phyloP scores from a whole-genome alignment of 1,284 basidiomycete species.

The Microstroma glucosiphilum region DNA sequence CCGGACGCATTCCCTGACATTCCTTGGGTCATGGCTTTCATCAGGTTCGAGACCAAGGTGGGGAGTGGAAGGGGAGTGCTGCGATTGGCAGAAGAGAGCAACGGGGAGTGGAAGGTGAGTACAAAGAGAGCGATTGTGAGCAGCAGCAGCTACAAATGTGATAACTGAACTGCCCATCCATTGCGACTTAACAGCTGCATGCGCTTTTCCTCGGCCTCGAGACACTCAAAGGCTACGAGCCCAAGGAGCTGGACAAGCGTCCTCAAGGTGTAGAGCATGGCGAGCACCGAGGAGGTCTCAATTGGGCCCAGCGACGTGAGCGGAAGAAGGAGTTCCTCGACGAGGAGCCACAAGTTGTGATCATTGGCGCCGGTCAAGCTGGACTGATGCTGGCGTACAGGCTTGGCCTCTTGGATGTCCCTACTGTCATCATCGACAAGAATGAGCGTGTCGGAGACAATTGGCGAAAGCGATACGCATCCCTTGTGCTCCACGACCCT shows the following conservation, averaged over 20 bases:
- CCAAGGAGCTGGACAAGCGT: background rate
- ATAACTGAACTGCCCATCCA: no score
- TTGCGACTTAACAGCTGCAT: background rate
- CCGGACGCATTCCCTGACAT: background rate
- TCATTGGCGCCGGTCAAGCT: conserved; percentile 62
- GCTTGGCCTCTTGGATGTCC: conserved; percentile 58
- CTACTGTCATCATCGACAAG: conserved; percentile 59
- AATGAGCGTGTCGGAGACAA: conserved; percentile 59
- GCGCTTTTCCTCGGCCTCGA: conserved; percentile 10
- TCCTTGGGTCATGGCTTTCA: conserved; percentile 1
- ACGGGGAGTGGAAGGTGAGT: background rate
- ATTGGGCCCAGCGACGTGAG: conserved; percentile 8
- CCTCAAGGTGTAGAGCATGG: conserved; percentile 11
- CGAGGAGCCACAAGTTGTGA: conserved; percentile 8
- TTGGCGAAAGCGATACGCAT: conserved; percentile 53
- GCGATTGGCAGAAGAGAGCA: background rate
- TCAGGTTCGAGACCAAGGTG: conserved; percentile 6
- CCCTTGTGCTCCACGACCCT: conserved; percentile 41
- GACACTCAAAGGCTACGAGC: conserved; percentile 12
- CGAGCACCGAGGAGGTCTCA: conserved; percentile 3
- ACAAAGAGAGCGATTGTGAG: background rate
- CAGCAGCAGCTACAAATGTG: no score
- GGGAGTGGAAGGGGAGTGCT: conserved; percentile 5
- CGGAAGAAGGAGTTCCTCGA: conserved; percentile 9
- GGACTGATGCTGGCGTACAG: conserved; percentile 62